Evolutionary conservation across 768 basidiomycete genomes (phyloP).

Genomic region (Rhodotorula sphaerocarpa): DNA sequence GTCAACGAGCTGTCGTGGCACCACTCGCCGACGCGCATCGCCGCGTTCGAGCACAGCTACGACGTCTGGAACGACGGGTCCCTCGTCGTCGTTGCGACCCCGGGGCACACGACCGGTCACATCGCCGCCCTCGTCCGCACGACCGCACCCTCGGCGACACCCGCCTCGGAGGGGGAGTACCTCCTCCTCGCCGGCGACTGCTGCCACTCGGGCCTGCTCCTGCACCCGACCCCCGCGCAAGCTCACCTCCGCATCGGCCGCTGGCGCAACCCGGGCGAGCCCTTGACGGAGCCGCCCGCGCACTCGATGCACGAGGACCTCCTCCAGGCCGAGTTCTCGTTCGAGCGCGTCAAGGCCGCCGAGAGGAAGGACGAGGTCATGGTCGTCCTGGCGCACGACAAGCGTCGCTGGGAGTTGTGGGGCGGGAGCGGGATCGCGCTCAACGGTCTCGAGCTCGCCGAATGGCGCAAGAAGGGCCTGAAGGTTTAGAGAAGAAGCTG

Average conservation of each 20-base stretch:
- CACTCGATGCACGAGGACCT: constrained; percentile 28
- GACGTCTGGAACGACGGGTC: constrained; percentile 31
- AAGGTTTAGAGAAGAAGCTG: constrained; percentile 48
- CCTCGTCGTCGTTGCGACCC: constrained; percentile 5
- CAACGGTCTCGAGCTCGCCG: constrained; percentile 79
- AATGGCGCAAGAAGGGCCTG: constrained; percentile 79
- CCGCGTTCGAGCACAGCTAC: constrained; percentile 21
- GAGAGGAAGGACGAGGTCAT: constrained; percentile 12
- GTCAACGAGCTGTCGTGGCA: constrained; percentile 16
- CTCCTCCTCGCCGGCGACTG: constrained; percentile 31
- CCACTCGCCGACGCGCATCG: constrained; percentile 1
- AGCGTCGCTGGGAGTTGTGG: constrained; percentile 23
- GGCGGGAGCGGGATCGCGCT: constrained; percentile 31
- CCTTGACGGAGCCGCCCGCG: not conserved
- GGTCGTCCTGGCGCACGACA: constrained; percentile 29
- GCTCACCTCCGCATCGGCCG: constrained; percentile 4
- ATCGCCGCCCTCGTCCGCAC: constrained; percentile 25
- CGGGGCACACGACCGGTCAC: constrained; percentile 27
- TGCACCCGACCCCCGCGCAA: not conserved
- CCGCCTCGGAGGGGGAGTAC: constrained; percentile 6
- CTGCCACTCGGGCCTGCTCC: constrained; percentile 19
- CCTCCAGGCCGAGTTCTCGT: constrained; percentile 3
- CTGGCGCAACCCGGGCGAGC: constrained; percentile 4
- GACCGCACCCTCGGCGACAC: not conserved
- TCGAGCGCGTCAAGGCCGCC: constrained; percentile 21